Base-by-base conservation (phyloP, 768 basidiomycete species). In the Phlegmacium glaucopus region DNA sequence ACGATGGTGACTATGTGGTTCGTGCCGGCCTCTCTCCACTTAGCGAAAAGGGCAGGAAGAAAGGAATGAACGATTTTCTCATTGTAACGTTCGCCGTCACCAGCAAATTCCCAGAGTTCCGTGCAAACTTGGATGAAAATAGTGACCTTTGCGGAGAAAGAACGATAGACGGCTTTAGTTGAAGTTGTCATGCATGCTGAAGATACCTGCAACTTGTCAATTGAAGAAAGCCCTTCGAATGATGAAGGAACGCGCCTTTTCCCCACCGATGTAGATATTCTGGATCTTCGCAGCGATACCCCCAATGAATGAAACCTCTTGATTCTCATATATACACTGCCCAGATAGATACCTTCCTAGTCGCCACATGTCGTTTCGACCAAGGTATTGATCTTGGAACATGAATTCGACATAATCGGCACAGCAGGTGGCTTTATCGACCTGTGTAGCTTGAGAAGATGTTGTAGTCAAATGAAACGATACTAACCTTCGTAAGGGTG, bases 31-130 rank as follows among this genome's bases (percentile, higher is more conserved):
- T 87, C 83, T 38, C 78, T 73, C 94, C 94, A 98, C 52, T 83
- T 86, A 9, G 77, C 65, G 57, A 97, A 94, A 4, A 98, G 77
- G 11, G 87, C 79, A 1, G 95, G 94, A 7, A 99, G 80, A 70
- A 97, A 97, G 3, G 94, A 91, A 62, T 97, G 94, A 2, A 95
- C 87, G n/a, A 95, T 89, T 70, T 98, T 98, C 64, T 98, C 96
- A 61, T 91, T 87, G 67, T 87, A 93, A 5, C 94, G 82, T 64
- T 96, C 94, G 17, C 96, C 96, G 51, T 98, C 96, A 29, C 90
- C 93, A 17, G 94, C 80, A 61, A 98, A 98, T 58, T 96, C 90
- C 91, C 92, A 98, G 45, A 96, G 80, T 61, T 98, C 96, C 40
- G 85, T 82, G 63, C 93, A 95, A 12, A 99, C 88, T 73, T 97